Evolutionary conservation across 176 grass and related monocot species (phyloP).

Genomic region (Oryza rufipogon): DNA sequence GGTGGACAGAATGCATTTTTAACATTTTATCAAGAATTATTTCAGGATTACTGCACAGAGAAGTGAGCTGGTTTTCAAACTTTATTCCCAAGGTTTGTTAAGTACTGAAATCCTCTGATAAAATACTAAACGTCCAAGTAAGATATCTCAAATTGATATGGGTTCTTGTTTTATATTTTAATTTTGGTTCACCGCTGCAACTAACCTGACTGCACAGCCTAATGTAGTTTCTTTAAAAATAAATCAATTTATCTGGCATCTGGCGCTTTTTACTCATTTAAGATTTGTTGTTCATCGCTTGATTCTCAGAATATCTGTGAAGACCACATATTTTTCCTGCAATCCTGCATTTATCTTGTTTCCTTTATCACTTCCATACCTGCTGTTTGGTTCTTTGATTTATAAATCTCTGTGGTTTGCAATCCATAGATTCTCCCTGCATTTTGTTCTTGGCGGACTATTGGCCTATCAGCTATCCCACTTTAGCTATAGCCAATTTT

Average conservation of each 20-base stretch:
- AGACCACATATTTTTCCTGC: background rate
- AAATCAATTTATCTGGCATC: background rate
- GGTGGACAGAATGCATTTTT: background rate
- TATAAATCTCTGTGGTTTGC: slow-evolving; percentile 8
- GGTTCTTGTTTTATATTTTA: background rate
- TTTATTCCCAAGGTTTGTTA: background rate
- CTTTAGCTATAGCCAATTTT: slow-evolving; percentile 25
- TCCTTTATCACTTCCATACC: slow-evolving; percentile 3
- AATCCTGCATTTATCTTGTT: background rate
- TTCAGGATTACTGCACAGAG: slow-evolving; percentile 1
- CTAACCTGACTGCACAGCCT: background rate
- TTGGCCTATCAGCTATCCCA: slow-evolving; percentile 7
- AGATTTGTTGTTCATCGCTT: background rate
- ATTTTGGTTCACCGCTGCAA: background rate
- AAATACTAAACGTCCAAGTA: background rate
- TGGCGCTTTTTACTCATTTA: background rate
- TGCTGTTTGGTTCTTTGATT: background rate
- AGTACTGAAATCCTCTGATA: background rate
- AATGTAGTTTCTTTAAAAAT: background rate
- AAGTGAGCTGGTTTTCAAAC: background rate
- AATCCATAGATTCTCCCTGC: background rate
- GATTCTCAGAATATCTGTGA: no score
- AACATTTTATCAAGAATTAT: background rate
- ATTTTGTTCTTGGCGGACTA: slow-evolving; percentile 7
- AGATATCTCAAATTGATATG: background rate